These are phyloP conservation scores for Phyllosticta citribraziliensis DNA, from an alignment of 2,329 filamentous ascomycete genomes.

Conservation along the genomic window DNA sequence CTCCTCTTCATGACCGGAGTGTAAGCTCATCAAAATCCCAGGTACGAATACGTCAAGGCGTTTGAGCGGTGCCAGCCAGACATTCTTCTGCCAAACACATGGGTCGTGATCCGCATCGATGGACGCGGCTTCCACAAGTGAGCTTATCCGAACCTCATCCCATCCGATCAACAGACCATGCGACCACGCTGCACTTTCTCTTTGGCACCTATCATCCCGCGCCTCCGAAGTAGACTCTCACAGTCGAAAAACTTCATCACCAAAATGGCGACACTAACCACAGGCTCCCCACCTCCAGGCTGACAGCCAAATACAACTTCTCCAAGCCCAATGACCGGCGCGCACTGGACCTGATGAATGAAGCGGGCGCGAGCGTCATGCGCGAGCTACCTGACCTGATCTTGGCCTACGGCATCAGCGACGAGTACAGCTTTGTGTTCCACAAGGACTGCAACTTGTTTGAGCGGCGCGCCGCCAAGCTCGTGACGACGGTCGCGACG, in stretches of 20 bases:
- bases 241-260: slow-evolving; percentile 1
- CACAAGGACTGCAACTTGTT: slow-evolving; percentile 76
- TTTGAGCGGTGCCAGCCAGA: slow-evolving; percentile 71
- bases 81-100: slow-evolving; percentile 75
- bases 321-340: slow-evolving; percentile 85
- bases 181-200: not conserved
- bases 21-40: slow-evolving; percentile 27
- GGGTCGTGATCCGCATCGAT: slow-evolving; percentile 90
- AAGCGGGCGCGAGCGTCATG: slow-evolving; percentile 76
- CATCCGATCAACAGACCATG: not conserved
- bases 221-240: not conserved
- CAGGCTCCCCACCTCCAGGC: slow-evolving; percentile 37
- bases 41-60: slow-evolving; percentile 84
- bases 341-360: slow-evolving; percentile 90
- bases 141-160: slow-evolving; percentile 1
- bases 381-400: slow-evolving; percentile 74
- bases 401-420: slow-evolving; percentile 86
- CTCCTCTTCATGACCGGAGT: not conserved
- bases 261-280: not conserved
- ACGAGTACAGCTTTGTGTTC: slow-evolving; percentile 91
- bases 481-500: slow-evolving; percentile 82
- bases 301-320: slow-evolving; percentile 75
- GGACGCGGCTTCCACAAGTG: slow-evolving; percentile 92
- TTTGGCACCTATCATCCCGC: not conserved
- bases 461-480: slow-evolving; percentile 75